These are phyloP conservation scores for Hypocreales sp. DNA, from an alignment of 2,329 filamentous ascomycete genomes.

Conservation along the genomic window DNA sequence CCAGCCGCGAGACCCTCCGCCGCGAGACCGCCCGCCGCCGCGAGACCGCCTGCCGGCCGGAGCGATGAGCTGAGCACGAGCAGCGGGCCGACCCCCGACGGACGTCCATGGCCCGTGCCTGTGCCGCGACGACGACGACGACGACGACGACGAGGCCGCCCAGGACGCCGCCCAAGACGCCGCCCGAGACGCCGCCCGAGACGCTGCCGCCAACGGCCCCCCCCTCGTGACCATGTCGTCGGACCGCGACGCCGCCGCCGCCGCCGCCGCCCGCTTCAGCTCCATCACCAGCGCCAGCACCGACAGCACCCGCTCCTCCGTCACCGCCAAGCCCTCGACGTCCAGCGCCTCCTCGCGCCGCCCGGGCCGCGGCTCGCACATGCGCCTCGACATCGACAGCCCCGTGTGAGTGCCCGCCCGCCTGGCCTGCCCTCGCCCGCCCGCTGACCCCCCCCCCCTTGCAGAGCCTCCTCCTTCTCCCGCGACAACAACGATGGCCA, in stretches of 20 bases:
- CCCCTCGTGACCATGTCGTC: too few species aligned
- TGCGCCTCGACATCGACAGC: slow-evolving; percentile 23
- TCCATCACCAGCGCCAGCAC: slow-evolving; percentile 34
- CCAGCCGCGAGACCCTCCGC: too few species aligned
- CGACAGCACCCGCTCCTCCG: slow-evolving; percentile 50
- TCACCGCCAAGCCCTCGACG: slow-evolving; percentile 41
- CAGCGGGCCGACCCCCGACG: too few species aligned
- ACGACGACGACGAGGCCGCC: neutral
- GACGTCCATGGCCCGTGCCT: neutral
- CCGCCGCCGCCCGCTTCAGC: slow-evolving; percentile 43
- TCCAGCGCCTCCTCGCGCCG: slow-evolving; percentile 13
- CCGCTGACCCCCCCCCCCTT: neutral
- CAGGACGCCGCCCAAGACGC: neutral
- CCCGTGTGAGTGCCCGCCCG: slow-evolving; percentile 17
- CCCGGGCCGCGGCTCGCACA: slow-evolving; percentile 9
- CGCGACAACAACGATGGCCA: slow-evolving; percentile 23
- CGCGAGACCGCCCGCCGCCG: too few species aligned
- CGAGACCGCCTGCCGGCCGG: too few species aligned
- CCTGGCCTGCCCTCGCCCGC: slow-evolving; percentile 2
- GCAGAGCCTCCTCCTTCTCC: too few species aligned
- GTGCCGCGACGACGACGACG: neutral
- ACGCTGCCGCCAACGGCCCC: too few species aligned
- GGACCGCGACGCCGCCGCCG: too few species aligned
- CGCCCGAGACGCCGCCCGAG: neutral
- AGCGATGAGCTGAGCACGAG: too few species aligned